Conservation (phyloP, 2,329 filamentous ascomycete species). For the Canariomyces notabilis region DNA sequence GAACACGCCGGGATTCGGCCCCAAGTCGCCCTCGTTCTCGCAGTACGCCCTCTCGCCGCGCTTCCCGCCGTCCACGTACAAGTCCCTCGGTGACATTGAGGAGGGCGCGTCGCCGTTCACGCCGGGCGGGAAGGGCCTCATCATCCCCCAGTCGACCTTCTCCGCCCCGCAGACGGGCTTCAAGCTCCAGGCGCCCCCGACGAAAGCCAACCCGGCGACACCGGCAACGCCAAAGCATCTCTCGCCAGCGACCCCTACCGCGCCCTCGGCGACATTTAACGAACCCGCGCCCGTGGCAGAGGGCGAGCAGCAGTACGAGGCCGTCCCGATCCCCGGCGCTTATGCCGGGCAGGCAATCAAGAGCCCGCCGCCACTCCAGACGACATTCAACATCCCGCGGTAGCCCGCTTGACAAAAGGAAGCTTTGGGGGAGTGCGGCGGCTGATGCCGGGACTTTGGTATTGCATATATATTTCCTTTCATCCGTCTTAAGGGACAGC, state of each 20-base stretch:
- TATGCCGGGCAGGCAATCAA: conserved; percentile 58
- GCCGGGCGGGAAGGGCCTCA: conserved; percentile 47
- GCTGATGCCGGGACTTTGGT: neutral
- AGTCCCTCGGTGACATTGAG: conserved; percentile 36
- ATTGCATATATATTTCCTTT: conserved; percentile 9
- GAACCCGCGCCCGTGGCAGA: conserved; percentile 66
- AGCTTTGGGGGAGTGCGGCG: too few relatives aligned
- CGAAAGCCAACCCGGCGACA: conserved; percentile 70
- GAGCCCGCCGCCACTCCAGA: conserved; percentile 45
- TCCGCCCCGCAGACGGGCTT: conserved; percentile 51
- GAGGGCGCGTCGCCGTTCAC: conserved; percentile 44
- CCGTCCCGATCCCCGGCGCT: conserved; percentile 83
- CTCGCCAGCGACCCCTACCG: conserved; percentile 31
- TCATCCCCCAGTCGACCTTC: conserved; percentile 61
- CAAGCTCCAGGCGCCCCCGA: conserved; percentile 79
- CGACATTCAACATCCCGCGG: conserved; percentile 36
- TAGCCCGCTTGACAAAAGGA: too few relatives aligned
- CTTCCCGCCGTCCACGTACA: conserved; percentile 54
- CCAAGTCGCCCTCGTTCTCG: conserved; percentile 56
- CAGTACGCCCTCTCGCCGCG: conserved; percentile 55
- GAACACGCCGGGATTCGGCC: conserved; percentile 85
- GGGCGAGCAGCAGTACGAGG: conserved; percentile 77
- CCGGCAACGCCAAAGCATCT: conserved; percentile 50
- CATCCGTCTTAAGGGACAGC: neutral
- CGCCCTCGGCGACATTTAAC: conserved; percentile 44